phyloP scores from a whole-genome alignment of 352 stramenopile genomes.

The Elongisporangium prolatum region DNA sequence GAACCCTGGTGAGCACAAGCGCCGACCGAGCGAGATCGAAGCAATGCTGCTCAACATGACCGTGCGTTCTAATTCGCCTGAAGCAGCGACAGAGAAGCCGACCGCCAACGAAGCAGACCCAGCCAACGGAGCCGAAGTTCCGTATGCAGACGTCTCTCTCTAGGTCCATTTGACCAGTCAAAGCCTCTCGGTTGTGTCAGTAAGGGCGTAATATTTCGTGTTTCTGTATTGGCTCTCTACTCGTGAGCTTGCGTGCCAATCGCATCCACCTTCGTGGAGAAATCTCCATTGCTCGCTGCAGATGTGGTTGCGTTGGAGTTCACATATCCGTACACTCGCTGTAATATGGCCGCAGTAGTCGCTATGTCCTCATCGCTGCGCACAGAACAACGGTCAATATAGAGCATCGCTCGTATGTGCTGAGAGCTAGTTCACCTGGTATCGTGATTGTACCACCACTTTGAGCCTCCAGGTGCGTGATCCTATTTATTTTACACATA shows the following conservation, averaged over 20 bases:
- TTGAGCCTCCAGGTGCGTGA: slow-evolving; percentile 2
- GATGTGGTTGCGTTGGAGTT: background rate
- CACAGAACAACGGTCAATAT: slow-evolving; percentile 7
- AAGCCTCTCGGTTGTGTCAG: background rate
- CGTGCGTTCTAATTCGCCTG: slow-evolving; percentile 1
- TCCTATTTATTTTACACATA: slow-evolving; percentile 2
- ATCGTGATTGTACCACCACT: slow-evolving; percentile 53
- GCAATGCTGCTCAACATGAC: slow-evolving; percentile 22
- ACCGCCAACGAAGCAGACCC: slow-evolving; percentile 11
- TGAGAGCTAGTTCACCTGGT: slow-evolving; percentile 21
- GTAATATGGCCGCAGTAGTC: slow-evolving; percentile 16
- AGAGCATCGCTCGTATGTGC: too few species aligned
- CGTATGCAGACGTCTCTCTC: slow-evolving; percentile 55
- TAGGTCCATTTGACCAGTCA: slow-evolving; percentile 12
- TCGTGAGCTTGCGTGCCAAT: background rate
- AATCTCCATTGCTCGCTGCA: background rate
- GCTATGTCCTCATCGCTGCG: slow-evolving; percentile 44
- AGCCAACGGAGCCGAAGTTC: slow-evolving; percentile 12
- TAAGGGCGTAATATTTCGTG: background rate
- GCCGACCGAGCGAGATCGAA: slow-evolving; percentile 13
- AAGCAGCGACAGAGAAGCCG: background rate
- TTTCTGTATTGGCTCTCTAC: background rate
- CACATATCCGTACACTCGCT: slow-evolving; percentile 12
- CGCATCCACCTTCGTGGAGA: background rate
- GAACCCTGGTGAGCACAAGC: slow-evolving; percentile 33